Evolutionary conservation across 768 basidiomycete genomes (phyloP), one percentile per base, ranked within the genome.

Genomic region (Termitomyces sp.): DNA sequence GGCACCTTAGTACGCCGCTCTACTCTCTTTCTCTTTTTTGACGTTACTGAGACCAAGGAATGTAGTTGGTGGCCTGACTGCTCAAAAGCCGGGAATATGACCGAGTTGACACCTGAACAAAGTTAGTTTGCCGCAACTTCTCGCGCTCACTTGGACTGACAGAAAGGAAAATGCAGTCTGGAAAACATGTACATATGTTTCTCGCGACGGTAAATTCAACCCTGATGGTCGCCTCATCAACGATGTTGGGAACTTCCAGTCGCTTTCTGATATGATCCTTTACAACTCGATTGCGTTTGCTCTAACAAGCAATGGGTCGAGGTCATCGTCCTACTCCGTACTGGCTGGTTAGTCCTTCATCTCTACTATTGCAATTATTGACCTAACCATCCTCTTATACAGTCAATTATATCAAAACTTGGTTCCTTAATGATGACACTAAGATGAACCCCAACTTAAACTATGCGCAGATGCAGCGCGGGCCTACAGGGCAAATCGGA

Each of bases 381-480:
- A n/a, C n/a, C 41, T 46, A 34, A 53, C 40, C 5, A 5, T 49
- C 58, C 6, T 29, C 29, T 12, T 1, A n/a, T 29, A 11, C 67
- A 74, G 82, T 75, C 4, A 65, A 66, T 5, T 83, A 76, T 65
- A 66, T 88, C 56, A 65, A 77, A 19, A 75, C 80, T 0, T 87
- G 84, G 82, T 89, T 88, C 73, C 59, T 87, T n/a, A 73, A 85
- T 59, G 61, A 66, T 1, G 71, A 67, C 4, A 87, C 86, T 1
- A 69, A 61, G 37, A 87, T 89, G 86, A 86, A 83, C 53, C 86
- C 86, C 0, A 82, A 85, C 62, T 68, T 89, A 41, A 75, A 84
- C 56, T 89, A 77, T 63, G 78, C 73, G 0, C 84, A 85, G 60
- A 77, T 84, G 68, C 49, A 73, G 54, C 70, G 78, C 8, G 78